Percentiles rank a stretch among this genome's conserved stretches.
Conservation (phyloP, 2,329 filamentous ascomycete species). For the Knoxdaviesia capensis region DNA sequence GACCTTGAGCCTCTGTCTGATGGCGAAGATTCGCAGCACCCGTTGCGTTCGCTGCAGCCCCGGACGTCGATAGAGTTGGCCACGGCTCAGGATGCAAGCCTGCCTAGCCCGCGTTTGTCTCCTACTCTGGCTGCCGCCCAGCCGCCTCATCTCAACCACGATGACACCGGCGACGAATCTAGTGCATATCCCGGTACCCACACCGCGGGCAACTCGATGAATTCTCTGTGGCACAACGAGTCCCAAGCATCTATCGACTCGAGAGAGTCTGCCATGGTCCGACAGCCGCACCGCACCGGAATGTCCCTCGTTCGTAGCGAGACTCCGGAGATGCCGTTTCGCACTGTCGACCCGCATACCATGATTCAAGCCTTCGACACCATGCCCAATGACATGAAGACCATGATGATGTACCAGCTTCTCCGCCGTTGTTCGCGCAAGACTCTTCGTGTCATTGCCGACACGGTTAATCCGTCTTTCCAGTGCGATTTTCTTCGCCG, state of each 20-base stretch:
- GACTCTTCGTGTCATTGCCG: conserved; percentile 73
- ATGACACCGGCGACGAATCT: conserved; percentile 17
- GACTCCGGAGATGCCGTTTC: conserved; percentile 1
- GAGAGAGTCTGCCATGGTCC: too few species aligned
- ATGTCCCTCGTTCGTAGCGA: too few species aligned
- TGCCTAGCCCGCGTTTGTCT: conserved; percentile 87
- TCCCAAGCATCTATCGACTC: neutral
- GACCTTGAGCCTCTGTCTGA: conserved; percentile 41
- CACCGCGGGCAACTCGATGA: neutral
- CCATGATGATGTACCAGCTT: conserved; percentile 92
- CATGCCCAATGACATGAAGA: conserved; percentile 80
- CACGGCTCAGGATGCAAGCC: conserved; percentile 67
- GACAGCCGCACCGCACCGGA: too few species aligned
- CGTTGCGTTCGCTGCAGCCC: conserved; percentile 6
- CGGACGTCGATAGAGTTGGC: conserved; percentile 44
- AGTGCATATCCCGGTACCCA: neutral
- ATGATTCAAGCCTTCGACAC: conserved; percentile 83
- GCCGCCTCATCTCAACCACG: conserved; percentile 18
- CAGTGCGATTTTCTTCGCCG: conserved; percentile 84
- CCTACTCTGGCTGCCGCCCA: conserved; percentile 64
- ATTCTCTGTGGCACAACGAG: neutral
- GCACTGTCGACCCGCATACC: conserved; percentile 48
- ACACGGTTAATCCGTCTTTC: conserved; percentile 78
- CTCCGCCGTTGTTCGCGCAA: conserved; percentile 72
- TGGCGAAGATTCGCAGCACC: conserved; percentile 25